Base-by-base conservation (phyloP, 345 rosid genomes). In the Eucalyptus pauciflora region DNA sequence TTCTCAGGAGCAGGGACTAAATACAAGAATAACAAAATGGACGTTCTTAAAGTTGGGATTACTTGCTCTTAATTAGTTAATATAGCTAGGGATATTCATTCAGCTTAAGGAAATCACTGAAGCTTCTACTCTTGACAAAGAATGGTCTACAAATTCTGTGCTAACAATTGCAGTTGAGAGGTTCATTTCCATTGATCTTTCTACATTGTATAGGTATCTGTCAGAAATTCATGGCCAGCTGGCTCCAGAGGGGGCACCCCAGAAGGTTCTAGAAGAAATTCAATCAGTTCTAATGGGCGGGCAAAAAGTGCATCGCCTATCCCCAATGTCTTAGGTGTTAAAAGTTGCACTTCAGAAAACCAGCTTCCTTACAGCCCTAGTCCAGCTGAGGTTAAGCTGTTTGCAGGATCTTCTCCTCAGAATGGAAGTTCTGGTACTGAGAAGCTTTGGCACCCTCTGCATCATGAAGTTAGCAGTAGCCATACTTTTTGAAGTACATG, bases 271-370 rank as follows among this genome's bases (percentile, higher is more conserved):
- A 91, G 93, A 92, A 95, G 94, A 92, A 95, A 51, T 90, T 93
- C 96, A 46, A 88, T 93, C 88, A 92, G 92, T 90, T 93, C 96
- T 88, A 93, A 95, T 88, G 94, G 96, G 76, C 89, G 92, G 80
- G 93, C 90, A 76, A 93, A 91, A 56, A 92, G 94, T 88, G 90
- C 87, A 41, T 93, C 95, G 52, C 93, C 95, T 79, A 85, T 92
- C 87, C 89, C 90, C 50, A 92, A 64, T 86, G 85, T 89, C 86
- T 89, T 90, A 20, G 64, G 91, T 64, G 52, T 91, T 56, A 89
- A 89, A 76, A 87, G 91, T 43, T 92, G 89, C 69, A 90, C 93
- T 89, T 86, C 94, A 86, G 91, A 91, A 54, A 87, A 88, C 86
- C 88, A 86, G 41, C 92, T 33, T 83, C 48, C 81, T 86, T 92